A percentile compares a stretch with the other conserved stretches of the same genome.
Conservation (phyloP, 2,329 filamentous ascomycete species). For the Talaromyces sp. region DNA sequence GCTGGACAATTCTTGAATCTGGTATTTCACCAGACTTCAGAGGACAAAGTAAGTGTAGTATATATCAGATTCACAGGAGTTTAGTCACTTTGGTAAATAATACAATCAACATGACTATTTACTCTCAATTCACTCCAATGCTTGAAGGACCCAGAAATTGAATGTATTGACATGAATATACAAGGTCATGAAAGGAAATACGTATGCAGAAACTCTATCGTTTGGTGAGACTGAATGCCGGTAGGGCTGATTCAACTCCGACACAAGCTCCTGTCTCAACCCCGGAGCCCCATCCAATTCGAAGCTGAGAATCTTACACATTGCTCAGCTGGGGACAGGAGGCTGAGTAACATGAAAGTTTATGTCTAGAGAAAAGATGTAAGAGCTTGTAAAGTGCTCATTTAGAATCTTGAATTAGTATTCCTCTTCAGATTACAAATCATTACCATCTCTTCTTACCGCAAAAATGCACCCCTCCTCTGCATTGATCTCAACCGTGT, state of each 20-base stretch:
- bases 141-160: too few relatives aligned
- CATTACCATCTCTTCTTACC: neutral
- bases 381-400: neutral
- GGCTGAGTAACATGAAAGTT: neutral
- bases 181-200: neutral
- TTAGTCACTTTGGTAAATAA: neutral
- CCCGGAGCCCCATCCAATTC: neutral
- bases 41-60: neutral
- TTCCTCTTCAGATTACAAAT: too few relatives aligned
- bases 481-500: neutral
- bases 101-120: neutral
- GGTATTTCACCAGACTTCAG: neutral
- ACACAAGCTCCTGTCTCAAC: neutral
- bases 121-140: neutral
- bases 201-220: neutral
- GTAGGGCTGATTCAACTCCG: neutral
- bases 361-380: neutral
- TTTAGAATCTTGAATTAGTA: neutral
- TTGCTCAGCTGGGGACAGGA: neutral
- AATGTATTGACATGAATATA: too few relatives aligned
- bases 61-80: neutral
- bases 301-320: neutral
- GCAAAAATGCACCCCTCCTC: neutral
- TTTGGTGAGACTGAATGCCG: neutral
- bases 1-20: conserved; percentile 18